Percentiles rank a stretch among this genome's conserved stretches.
Evolutionary conservation across 306 rosid species (phyloP).

Genomic region (Gleditsia sinensis): DNA sequence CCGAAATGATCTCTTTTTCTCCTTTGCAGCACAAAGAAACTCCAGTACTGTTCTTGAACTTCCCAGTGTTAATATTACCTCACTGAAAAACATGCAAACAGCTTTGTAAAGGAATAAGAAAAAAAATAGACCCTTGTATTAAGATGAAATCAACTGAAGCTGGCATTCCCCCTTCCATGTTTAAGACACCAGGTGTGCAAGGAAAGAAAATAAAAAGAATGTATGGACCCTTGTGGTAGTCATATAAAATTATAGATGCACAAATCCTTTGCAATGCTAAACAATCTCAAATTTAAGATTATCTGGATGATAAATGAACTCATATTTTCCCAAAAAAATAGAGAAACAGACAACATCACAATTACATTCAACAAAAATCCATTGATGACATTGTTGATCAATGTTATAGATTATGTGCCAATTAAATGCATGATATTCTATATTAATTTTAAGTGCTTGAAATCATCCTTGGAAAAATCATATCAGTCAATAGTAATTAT

Average conservation of each 20-base stretch:
- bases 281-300: neutral
- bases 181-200: neutral
- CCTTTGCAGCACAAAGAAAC: conserved; percentile 95
- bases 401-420: conserved; percentile 9
- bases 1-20: conserved; percentile 91
- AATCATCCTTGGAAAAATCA: conserved; percentile 16
- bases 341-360: neutral
- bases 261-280: conserved; percentile 15
- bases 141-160: conserved; percentile 20
- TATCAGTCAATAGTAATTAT: conserved; percentile 9
- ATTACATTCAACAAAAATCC: neutral
- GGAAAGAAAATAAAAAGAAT: neutral
- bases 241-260: neutral
- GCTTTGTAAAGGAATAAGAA: conserved; percentile 25
- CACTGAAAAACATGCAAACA: conserved; percentile 60
- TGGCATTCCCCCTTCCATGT: neutral
- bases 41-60: conserved; percentile 97
- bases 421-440: neutral
- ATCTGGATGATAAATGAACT: conserved; percentile 12
- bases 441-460: conserved; percentile 2
- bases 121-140: conserved; percentile 17
- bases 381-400: neutral
- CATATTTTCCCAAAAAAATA: conserved; percentile 9
- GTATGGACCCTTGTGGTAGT: conserved; percentile 7
- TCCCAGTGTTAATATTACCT: conserved; percentile 94